A percentile compares a stretch with the other conserved stretches of the same genome.
phyloP scores from a whole-genome alignment of 768 basidiomycete species.

The Amanita thiersii region DNA sequence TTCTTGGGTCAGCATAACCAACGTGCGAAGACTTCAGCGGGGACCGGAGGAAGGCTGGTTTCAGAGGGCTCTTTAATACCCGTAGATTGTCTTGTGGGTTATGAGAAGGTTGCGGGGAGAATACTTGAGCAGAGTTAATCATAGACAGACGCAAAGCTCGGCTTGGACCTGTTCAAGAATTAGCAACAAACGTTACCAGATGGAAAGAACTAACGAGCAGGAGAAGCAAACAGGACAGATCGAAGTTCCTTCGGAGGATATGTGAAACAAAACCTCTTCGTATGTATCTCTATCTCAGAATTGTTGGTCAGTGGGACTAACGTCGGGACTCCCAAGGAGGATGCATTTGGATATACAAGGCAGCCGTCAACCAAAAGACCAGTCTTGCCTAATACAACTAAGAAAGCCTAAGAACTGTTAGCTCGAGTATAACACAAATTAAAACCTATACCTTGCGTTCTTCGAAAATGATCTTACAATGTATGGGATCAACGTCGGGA shows the following conservation, averaged over 20 bases:
- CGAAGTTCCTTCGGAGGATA: constrained; percentile 73
- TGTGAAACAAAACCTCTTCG: constrained; percentile 62
- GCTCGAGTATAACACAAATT: neutral
- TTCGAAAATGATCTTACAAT: constrained; percentile 63
- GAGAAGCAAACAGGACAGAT: constrained; percentile 40
- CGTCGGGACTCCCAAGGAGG: constrained; percentile 24
- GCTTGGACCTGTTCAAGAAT: constrained; percentile 15
- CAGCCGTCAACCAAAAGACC: constrained; percentile 60
- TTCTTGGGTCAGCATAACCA: constrained; percentile 13
- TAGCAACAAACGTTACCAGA: neutral
- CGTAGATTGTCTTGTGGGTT: constrained; percentile 58
- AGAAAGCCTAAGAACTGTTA: constrained; percentile 43
- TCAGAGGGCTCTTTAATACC: constrained; percentile 52
- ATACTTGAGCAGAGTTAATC: constrained; percentile 69
- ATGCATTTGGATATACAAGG: constrained; percentile 41
- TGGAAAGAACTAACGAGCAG: constrained; percentile 29
- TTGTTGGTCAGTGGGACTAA: constrained; percentile 61
- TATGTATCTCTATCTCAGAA: constrained; percentile 59
- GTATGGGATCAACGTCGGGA: constrained; percentile 48
- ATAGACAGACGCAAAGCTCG: constrained; percentile 62
- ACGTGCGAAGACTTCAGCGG: constrained; percentile 19
- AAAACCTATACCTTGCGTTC: constrained; percentile 42
- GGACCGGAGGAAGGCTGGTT: constrained; percentile 25
- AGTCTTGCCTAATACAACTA: constrained; percentile 49
- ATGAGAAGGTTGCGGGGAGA: constrained; percentile 52